Evolutionary conservation across 371 early-diverging fungal species (phyloP).

Genomic region (Circinella umbellata): DNA sequence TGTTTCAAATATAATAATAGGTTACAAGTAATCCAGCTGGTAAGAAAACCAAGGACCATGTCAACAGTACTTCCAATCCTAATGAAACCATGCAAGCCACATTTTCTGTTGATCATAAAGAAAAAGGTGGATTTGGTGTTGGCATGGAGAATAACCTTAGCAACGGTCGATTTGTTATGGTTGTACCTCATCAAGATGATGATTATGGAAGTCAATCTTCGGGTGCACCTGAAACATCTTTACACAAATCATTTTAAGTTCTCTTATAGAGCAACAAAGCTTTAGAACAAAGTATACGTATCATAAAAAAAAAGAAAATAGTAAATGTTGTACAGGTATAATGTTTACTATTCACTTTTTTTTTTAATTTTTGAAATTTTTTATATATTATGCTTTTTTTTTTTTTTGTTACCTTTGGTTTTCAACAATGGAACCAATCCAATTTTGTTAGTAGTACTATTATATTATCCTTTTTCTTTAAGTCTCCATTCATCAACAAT

Average conservation of each 20-base stretch:
- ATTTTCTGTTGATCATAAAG: conserved; percentile 5
- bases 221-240: neutral
- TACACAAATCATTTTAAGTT: neutral
- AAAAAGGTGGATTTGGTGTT: conserved; percentile 18
- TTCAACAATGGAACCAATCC: no score
- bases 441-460: no score
- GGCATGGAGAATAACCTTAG: conserved; percentile 13
- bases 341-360: neutral
- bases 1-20: neutral
- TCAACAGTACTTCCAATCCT: conserved; percentile 16
- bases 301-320: neutral
- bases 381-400: neutral
- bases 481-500: no score
- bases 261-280: no score
- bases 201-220: conserved; percentile 13
- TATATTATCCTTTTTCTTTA: no score
- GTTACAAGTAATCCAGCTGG: conserved; percentile 15
- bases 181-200: conserved; percentile 17
- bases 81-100: conserved; percentile 17
- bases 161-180: conserved; percentile 23
- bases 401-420: no score
- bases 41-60: conserved; percentile 15
- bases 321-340: neutral
- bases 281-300: neutral
- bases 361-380: neutral